Base-by-base conservation (phyloP, 192 early-diverging fungal species). In the Helicostylum pulchrum region DNA sequence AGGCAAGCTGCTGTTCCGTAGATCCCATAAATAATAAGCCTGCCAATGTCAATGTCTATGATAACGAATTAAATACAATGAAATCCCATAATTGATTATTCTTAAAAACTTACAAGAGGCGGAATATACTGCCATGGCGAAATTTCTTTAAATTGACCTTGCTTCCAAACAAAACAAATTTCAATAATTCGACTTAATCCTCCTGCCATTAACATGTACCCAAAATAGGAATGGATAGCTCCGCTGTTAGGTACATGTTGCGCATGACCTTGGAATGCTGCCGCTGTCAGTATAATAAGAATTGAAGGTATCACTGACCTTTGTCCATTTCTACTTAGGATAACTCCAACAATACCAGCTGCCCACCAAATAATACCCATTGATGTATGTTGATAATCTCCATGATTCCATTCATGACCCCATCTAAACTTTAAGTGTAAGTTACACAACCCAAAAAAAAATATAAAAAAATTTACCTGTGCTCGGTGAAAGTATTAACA, bases 401-500 rank as follows among this genome's bases (percentile, higher is more conserved):
- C 83, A 61, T 87, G 82, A 49, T 77, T 83, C 87, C 87, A 88
- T 61, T 75, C 21, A 6, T 53, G 49, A 11, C 74, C 74, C 74
- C 74, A 76, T 50, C 74, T 67, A 39, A 26, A 26, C n/a, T 26
- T 26, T 26, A 2, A 2, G 26, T 26, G 26, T 26, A 26, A 26
- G 26, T 48, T 30, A n/a, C 19, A 10, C 14, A 19, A 1, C 6
- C 32, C 8, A 55, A 14, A 26, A 26, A 26, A 26, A 26, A 11
- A 54, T 11, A 14, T n/a, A 55, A 30, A 55, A 55, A 31, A 15
- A 39, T 55, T 43, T 80, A 85, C 62, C 86, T 78, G 71, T 88
- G 87, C 71, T 88, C 87, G 8, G 87, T 88, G 43, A 85, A 88
- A 9, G 87, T 85, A 65, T 88, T 88, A 58, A 87, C 75, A 64